These are phyloP conservation scores for Streptanthus diversifolius DNA, from an alignment of 345 rosid species.

Conservation along the genomic window DNA sequence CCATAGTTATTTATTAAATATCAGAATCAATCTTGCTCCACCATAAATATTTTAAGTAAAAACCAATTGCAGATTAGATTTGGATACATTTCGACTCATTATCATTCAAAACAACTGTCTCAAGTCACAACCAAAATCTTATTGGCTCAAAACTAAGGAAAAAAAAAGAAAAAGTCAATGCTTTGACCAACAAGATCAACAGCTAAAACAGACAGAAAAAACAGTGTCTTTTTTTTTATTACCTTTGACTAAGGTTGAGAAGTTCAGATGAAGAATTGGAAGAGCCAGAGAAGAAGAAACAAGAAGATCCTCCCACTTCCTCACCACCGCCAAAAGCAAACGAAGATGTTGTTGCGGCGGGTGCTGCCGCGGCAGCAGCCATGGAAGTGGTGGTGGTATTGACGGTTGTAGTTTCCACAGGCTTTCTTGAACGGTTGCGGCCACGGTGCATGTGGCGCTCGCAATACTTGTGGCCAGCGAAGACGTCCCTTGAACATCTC, in stretches of 20 bases:
- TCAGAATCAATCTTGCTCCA: neutral
- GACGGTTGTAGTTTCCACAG: conserved; percentile 89
- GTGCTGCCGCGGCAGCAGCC: conserved; percentile 35
- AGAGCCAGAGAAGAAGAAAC: conserved; percentile 44
- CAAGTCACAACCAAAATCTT: conserved; percentile 18
- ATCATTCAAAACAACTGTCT: conserved; percentile 16
- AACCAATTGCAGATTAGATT: neutral
- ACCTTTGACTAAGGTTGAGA: conserved; percentile 58
- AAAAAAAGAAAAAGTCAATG: neutral
- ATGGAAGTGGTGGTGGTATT: conserved; percentile 18
- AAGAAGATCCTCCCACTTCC: conserved; percentile 36
- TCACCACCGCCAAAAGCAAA: conserved; percentile 34
- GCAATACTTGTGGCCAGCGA: conserved; percentile 86
- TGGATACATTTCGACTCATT: neutral
- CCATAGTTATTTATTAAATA: neutral
- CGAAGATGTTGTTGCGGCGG: conserved; percentile 15
- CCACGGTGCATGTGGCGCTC: conserved; percentile 99
- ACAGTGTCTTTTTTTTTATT: conserved; percentile 14
- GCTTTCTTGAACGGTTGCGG: conserved; percentile 99
- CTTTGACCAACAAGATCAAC: conserved; percentile 21
- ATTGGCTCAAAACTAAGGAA: conserved; percentile 7
- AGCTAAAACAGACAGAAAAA: conserved; percentile 11
- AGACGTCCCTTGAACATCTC: conserved; percentile 97
- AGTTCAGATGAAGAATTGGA: conserved; percentile 60
- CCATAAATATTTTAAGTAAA: neutral